These are phyloP conservation scores for Nemania sp. DNA, from an alignment of 2,329 filamentous ascomycete genomes.

Conservation along the genomic window DNA sequence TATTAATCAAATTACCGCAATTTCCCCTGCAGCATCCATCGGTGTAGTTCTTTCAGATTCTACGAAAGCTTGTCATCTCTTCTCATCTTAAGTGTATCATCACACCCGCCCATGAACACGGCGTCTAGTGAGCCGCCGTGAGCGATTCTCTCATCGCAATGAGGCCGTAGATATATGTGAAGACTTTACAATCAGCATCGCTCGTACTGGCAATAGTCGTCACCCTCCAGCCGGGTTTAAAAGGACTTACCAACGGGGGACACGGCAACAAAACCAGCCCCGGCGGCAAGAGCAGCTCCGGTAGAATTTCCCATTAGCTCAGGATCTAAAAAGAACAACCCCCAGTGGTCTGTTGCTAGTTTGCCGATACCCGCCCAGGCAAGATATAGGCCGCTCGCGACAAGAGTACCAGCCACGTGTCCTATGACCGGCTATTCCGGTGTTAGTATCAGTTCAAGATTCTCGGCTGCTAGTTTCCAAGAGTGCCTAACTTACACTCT, in stretches of 20 bases:
- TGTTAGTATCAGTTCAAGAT: conserved; percentile 11
- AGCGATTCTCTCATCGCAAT: conserved; percentile 61
- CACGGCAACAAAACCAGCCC: conserved; percentile 59
- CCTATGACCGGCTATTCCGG: conserved; percentile 57
- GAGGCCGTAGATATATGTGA: conserved; percentile 62
- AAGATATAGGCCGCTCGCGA: conserved; percentile 60
- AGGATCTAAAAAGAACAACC: conserved; percentile 66
- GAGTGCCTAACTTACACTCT: conserved; percentile 54
- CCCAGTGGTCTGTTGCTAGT: conserved; percentile 58
- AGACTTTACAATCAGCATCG: conserved; percentile 54
- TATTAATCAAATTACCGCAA: neutral
- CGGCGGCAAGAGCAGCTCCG: conserved; percentile 59
- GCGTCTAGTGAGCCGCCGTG: conserved; percentile 40
- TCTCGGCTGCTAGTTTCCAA: neutral
- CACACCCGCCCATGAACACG: neutral
- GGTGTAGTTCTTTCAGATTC: neutral
- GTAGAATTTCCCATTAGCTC: conserved; percentile 56
- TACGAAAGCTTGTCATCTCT: neutral
- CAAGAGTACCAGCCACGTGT: conserved; percentile 58
- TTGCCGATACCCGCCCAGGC: conserved; percentile 63
- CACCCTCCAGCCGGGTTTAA: neutral
- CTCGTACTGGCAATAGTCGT: neutral
- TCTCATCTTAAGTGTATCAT: neutral
- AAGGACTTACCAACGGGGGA: conserved; percentile 59
- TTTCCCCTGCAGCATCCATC: neutral